These are phyloP conservation scores for Neonectria magnoliae DNA, from an alignment of 2,329 filamentous ascomycete species.

Conservation along the genomic window DNA sequence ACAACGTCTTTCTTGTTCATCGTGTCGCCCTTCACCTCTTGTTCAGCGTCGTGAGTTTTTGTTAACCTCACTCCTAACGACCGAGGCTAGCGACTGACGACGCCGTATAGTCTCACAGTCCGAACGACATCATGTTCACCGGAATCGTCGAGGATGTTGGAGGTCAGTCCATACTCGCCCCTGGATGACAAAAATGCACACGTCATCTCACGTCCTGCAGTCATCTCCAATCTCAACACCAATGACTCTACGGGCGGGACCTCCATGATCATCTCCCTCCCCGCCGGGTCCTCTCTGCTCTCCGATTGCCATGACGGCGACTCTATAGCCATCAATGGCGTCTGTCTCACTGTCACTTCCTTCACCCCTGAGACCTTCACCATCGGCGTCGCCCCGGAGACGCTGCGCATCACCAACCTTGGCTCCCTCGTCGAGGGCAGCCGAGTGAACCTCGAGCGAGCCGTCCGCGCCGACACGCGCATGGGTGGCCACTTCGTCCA, in stretches of 20 bases:
- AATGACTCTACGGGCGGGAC: constrained; percentile 89
- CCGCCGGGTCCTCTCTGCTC: constrained; percentile 76
- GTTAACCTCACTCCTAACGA: neutral
- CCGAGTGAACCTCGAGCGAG: constrained; percentile 91
- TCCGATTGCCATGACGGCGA: constrained; percentile 87
- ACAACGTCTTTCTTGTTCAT: neutral
- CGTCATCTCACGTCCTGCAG: constrained; percentile 58
- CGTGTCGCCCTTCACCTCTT: no score
- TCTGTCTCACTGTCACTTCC: constrained; percentile 87
- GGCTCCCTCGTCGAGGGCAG: constrained; percentile 73
- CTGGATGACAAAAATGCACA: neutral
- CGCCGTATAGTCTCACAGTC: neutral
- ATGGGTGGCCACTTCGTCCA: constrained; percentile 99
- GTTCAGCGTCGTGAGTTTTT: neutral
- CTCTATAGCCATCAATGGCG: constrained; percentile 94
- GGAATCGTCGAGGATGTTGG: constrained; percentile 93
- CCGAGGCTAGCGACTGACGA: neutral
- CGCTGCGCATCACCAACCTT: constrained; percentile 94
- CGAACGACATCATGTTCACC: constrained; percentile 83
- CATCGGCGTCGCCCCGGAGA: constrained; percentile 94
- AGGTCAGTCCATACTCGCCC: constrained; percentile 66
- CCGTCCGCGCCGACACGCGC: constrained; percentile 87
- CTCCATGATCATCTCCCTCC: constrained; percentile 84
- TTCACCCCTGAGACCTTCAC: constrained; percentile 73
- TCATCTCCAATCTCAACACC: constrained; percentile 81